Base-by-base conservation (phyloP, 2,329 filamentous ascomycete genomes). In the Stachybotrys chlorohalonatus region DNA sequence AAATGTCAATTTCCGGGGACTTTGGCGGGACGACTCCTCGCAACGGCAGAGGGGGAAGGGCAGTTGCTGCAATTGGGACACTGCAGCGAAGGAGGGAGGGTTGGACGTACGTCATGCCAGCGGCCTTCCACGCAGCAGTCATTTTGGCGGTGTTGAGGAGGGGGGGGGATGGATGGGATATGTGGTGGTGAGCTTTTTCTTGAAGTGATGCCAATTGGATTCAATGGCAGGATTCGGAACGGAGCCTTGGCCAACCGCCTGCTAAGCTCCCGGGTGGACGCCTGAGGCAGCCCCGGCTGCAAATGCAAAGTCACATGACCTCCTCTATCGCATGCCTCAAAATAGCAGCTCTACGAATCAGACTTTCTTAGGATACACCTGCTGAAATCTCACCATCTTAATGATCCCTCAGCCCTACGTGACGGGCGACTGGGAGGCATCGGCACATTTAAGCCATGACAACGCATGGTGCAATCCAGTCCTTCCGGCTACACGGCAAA, bases 81-180 rank as follows among this genome's bases (percentile, higher is more conserved):
- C 24, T 24, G 24, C 36, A 42, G 8, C 36, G 13, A 42, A 9
- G 8, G 36, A 42, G 36, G 8, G 36, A 42, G 2, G 36, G 67
- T 68, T 71, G 65, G 64, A 82, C 90, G 75, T 88, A 96, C 92
- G 86, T 95, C 73, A 97, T 82, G 77, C 94, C 94, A 74, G 94
- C 90, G 72, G 92, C 85, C 89, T 96, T 97, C 94, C 93, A 99
- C 73, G 92, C 90, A 81, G 92, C 93, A 78, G 88, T 82, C 94
- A 97, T 99, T 79, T 83, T 90, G 83, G 73, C 73, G 73, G 70
- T 68, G 62, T 73, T 71, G 64, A 61, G 64, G 36, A 42, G 13
- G 36, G 5, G 36, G 36, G 62, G 60, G 60, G 61, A 64, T 64
- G 63, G 65, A 64, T 57, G 59, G 57, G 55, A 54, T 57, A 56